Evolutionary conservation across 176 grass and related monocot genomes (phyloP), one percentile per base, ranked within the genome.

Genomic region (Metroxylon sagu): DNA sequence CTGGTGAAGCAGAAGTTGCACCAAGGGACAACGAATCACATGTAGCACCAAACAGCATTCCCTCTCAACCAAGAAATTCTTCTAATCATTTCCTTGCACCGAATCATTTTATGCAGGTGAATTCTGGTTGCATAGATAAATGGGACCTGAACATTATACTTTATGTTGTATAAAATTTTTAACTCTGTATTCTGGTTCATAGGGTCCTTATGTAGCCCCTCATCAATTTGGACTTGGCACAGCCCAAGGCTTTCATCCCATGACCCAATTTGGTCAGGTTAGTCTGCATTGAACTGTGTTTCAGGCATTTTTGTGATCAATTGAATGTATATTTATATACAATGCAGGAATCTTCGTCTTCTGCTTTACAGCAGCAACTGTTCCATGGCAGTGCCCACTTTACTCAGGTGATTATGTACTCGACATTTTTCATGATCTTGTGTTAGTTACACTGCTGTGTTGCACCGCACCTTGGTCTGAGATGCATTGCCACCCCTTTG

Each of bases 241-340:
- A 57, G 62, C 74, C 30, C 85, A 95, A 67, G 72, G 70, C 25
- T 54, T 79, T 78, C 77, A 79, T 50, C 60, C 74, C 23, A 58
- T 86, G 62, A 78, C 82, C 63, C 90, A 95, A 28, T 89, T 89
- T 82, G 82, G 56, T 75, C 86, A 89, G 83, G 85, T 89, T 14
- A 64, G 39, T 71, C 35, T 43, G 2, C 35, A 43, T 43, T 43
- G 8, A 43, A 12, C 1, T 3, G 35, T 43, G 8, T 43, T 43
- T 43, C 35, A 43, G 25, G 30, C 54, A 29, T 4, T 53, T 18
- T 72, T 43, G 3, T 43, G 2, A 14, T 43, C 1, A 3, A 43
- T 43, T 43, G 35, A 14, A 43, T 43, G 35, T 43, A 6, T 43
- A 2, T 43, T 43, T 66, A 25, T 80, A 26, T 35, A 66, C 25